Percentiles rank a stretch among this genome's conserved stretches.
These are phyloP conservation scores for Raphanus hybrid DNA, from an alignment of 441 rosid species.

Conservation along the genomic window DNA sequence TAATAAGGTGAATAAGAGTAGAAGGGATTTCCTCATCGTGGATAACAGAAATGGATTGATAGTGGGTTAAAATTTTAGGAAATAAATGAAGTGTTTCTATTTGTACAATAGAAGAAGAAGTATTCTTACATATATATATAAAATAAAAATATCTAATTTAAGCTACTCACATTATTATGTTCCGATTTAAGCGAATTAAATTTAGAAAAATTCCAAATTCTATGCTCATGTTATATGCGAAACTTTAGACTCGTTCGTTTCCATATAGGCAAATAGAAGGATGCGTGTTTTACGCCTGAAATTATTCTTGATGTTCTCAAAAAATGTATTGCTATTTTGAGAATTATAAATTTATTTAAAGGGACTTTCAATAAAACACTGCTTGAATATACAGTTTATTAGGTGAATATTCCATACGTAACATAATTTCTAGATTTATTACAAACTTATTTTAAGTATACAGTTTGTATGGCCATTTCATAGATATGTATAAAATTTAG, in stretches of 20 bases:
- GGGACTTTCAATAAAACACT: not conserved
- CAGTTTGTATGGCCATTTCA: too few species aligned
- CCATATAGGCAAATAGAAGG: not conserved
- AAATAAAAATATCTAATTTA: too few species aligned
- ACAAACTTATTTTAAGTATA: too few species aligned
- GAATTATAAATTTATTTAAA: too few species aligned
- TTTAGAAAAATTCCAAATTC: not conserved
- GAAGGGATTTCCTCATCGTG: not conserved
- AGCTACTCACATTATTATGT: not conserved
- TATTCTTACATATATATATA: not conserved
- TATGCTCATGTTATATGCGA: not conserved
- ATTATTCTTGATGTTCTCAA: not conserved
- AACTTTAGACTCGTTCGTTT: not conserved
- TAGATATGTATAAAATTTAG: too few species aligned
- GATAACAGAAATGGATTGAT: not conserved
- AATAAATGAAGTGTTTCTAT: not conserved
- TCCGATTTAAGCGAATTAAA: not conserved
- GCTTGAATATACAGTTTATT: too few species aligned
- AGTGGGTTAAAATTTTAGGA: not conserved
- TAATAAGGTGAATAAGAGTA: not conserved
- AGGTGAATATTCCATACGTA: too few species aligned
- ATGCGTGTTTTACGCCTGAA: not conserved
- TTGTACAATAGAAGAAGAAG: not conserved
- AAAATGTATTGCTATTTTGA: not conserved
- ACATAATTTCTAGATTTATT: too few species aligned